A percentile compares a stretch with the other conserved stretches of the same genome.
Evolutionary conservation across 306 rosid genomes (phyloP).

Genomic region (Sphenostylis stenocarpa): DNA sequence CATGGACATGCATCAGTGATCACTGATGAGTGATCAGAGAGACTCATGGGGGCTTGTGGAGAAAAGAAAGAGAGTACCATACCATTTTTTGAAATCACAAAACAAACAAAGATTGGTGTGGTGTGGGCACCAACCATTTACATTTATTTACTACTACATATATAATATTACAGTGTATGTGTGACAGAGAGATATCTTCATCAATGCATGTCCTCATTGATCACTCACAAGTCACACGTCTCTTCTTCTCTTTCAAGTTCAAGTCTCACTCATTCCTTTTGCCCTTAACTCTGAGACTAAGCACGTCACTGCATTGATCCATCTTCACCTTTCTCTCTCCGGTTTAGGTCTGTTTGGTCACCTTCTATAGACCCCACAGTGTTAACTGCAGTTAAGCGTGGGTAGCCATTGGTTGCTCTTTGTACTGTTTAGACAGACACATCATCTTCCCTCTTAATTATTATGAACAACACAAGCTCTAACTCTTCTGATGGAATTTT

Average conservation of each 20-base stretch:
- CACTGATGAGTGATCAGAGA: background rate
- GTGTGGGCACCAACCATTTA: background rate
- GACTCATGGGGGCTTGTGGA: background rate
- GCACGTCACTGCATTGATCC: slow-evolving; percentile 38
- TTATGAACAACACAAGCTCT: background rate
- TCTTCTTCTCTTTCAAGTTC: slow-evolving; percentile 14
- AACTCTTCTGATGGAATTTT: background rate
- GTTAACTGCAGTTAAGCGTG: slow-evolving; percentile 42
- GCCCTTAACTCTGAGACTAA: slow-evolving; percentile 43
- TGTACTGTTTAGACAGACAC: background rate
- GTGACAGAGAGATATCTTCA: background rate
- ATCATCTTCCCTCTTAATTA: background rate
- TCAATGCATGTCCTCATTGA: background rate
- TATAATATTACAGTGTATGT: no score
- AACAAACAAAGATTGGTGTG: background rate
- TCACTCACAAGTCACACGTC: slow-evolving; percentile 10
- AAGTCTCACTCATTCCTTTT: slow-evolving; percentile 71
- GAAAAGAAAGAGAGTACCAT: no score
- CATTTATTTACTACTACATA: background rate
- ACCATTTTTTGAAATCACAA: background rate
- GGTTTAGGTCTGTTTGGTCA: slow-evolving; percentile 4
- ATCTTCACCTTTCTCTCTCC: background rate
- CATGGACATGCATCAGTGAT: background rate
- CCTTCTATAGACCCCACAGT: slow-evolving; percentile 35
- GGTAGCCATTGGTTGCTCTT: slow-evolving; percentile 1